phyloP scores from a whole-genome alignment of 2,329 filamentous ascomycete genomes.

The Blumeria hordei region DNA sequence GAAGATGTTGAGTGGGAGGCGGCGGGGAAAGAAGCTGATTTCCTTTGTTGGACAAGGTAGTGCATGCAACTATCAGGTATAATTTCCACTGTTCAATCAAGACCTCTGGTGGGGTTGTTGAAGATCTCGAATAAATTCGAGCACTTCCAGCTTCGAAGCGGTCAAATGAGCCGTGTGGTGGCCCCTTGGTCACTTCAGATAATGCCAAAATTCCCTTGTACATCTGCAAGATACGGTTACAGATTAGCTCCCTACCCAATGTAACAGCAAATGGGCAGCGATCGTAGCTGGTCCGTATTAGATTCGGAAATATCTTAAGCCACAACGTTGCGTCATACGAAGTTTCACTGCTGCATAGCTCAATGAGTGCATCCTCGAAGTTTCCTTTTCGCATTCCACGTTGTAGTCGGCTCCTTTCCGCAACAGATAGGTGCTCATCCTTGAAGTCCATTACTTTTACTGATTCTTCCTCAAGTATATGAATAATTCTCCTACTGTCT shows the following conservation, averaged over 20 bases:
- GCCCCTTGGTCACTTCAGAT: slow-evolving; percentile 45
- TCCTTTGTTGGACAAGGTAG: slow-evolving; percentile 69
- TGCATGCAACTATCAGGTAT: slow-evolving; percentile 91
- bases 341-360: slow-evolving; percentile 84
- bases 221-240: slow-evolving; percentile 79
- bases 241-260: slow-evolving; percentile 75
- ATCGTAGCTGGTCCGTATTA: slow-evolving; percentile 75
- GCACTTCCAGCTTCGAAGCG: slow-evolving; percentile 27
- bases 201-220: slow-evolving; percentile 61
- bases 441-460: slow-evolving; percentile 77
- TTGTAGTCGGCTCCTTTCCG: slow-evolving; percentile 77
- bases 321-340: slow-evolving; percentile 87
- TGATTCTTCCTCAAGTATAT: slow-evolving; percentile 77
- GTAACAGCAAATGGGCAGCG: slow-evolving; percentile 80
- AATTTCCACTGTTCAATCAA: slow-evolving; percentile 95
- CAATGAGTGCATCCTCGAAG: slow-evolving; percentile 65
- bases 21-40: slow-evolving; percentile 31
- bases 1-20: slow-evolving; percentile 44
- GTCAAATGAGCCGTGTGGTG: slow-evolving; percentile 30
- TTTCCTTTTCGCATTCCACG: slow-evolving; percentile 70
- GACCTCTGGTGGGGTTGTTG: slow-evolving; percentile 57
- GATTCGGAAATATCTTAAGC: slow-evolving; percentile 95
- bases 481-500: slow-evolving; percentile 50
- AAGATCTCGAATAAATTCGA: slow-evolving; percentile 23
- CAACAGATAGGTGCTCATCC: slow-evolving; percentile 72